A percentile compares a stretch with the other conserved stretches of the same genome.
Evolutionary conservation across 306 rosid species (phyloP).

Genomic region (Fagus sylvatica): DNA sequence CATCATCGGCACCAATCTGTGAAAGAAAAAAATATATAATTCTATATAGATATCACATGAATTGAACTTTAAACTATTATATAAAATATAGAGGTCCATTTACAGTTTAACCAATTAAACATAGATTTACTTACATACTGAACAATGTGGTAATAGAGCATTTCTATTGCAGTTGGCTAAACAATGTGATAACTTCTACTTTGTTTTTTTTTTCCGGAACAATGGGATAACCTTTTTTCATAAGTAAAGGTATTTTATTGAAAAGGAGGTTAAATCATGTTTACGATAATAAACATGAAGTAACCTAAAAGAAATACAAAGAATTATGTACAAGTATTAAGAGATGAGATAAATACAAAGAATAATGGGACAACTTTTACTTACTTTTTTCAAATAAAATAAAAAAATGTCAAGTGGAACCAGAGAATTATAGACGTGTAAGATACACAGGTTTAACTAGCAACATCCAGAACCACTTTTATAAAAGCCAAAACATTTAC

Average conservation of each 20-base stretch:
- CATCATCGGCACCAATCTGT: conserved; percentile 71
- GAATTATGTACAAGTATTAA: too few relatives aligned
- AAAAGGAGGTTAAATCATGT: too few relatives aligned
- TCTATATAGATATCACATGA: background rate
- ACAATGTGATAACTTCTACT: background rate
- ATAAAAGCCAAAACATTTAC: background rate
- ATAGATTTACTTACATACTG: background rate
- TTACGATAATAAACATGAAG: too few relatives aligned
- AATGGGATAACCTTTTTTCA: too few relatives aligned
- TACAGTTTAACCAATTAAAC: background rate
- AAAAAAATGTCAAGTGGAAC: background rate
- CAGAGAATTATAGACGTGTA: background rate
- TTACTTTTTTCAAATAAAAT: too few relatives aligned
- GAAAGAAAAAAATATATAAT: conserved; percentile 9
- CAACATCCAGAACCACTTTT: background rate
- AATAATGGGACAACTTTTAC: too few relatives aligned
- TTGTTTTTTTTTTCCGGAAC: too few relatives aligned
- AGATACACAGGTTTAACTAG: background rate
- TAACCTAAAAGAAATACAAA: too few relatives aligned
- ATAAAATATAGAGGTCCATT: conserved; percentile 11
- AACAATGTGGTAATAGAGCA: background rate
- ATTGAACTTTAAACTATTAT: background rate
- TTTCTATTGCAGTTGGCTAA: background rate
- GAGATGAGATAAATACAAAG: too few relatives aligned
- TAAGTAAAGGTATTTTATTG: too few relatives aligned